Conservation (phyloP, 2,329 filamentous ascomycete genomes). For the Pyricularia sp. region DNA sequence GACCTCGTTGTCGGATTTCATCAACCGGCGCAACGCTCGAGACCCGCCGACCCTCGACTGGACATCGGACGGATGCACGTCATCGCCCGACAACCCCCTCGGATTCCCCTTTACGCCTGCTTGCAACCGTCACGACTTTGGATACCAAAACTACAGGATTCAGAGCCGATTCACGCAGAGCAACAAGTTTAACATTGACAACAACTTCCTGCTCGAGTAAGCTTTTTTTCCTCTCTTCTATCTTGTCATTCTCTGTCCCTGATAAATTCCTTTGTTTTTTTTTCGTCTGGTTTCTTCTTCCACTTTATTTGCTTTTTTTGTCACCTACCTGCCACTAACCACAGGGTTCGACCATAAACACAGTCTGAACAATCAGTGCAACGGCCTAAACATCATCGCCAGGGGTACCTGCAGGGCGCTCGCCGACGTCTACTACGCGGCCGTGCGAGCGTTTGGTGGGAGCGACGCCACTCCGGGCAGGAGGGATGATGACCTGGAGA, state of each 20-base stretch:
- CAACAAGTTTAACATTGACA: slow-evolving; percentile 34
- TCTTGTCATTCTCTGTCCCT: neutral
- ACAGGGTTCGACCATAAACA: neutral
- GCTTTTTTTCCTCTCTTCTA: slow-evolving; percentile 8
- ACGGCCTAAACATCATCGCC: slow-evolving; percentile 8
- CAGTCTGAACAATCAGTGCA: slow-evolving; percentile 28
- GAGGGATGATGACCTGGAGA: slow-evolving; percentile 17
- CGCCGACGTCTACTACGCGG: slow-evolving; percentile 30
- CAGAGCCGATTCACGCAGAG: slow-evolving; percentile 35
- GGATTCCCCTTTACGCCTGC: slow-evolving; percentile 32
- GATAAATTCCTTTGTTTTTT: neutral
- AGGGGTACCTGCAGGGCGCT: slow-evolving; percentile 20
- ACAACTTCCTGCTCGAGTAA: slow-evolving; percentile 37
- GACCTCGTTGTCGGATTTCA: slow-evolving; percentile 31
- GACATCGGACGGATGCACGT: slow-evolving; percentile 32
- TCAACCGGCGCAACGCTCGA: slow-evolving; percentile 24
- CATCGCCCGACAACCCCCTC: slow-evolving; percentile 32
- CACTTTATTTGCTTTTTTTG: neutral
- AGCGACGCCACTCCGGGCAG: slow-evolving; percentile 16
- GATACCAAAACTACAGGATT: slow-evolving; percentile 41
- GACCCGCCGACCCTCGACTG: slow-evolving; percentile 30
- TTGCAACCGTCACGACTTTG: slow-evolving; percentile 48
- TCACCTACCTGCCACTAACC: neutral
- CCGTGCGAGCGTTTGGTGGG: slow-evolving; percentile 27
- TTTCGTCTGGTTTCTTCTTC: neutral